Evolutionary conservation across 176 grass and related monocot species (phyloP).

Genomic region (Elymus sibiricus): DNA sequence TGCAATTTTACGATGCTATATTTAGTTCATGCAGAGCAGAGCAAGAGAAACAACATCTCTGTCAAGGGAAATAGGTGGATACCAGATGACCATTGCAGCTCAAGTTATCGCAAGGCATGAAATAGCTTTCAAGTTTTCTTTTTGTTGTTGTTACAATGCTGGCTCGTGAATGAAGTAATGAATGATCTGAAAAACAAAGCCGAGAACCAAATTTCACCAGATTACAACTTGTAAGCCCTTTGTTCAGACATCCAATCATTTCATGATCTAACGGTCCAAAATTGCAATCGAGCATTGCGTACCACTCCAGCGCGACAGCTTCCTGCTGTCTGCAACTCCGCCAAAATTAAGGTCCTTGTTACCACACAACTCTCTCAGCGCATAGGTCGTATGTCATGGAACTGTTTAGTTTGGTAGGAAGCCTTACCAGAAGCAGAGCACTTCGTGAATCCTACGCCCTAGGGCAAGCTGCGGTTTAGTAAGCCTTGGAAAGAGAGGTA

Average conservation of each 20-base stretch:
- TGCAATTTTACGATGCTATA: neutral
- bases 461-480: slow-evolving; percentile 66
- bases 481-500: slow-evolving; percentile 87
- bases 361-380: neutral
- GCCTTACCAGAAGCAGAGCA: neutral
- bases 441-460: neutral
- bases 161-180: neutral
- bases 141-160: slow-evolving; percentile 17
- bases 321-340: slow-evolving; percentile 15
- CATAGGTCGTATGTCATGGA: neutral
- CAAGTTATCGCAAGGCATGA: neutral
- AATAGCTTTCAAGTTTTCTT: neutral
- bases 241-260: neutral
- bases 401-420: neutral
- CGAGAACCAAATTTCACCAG: neutral
- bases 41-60: neutral
- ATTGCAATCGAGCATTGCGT: neutral
- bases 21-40: neutral
- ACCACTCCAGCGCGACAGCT: neutral
- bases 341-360: neutral
- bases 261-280: slow-evolving; percentile 5
- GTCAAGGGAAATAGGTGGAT: neutral
- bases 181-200: neutral
- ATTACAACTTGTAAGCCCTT: neutral
- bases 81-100: neutral